These are phyloP conservation scores for Rosa chinensis DNA, from an alignment of 306 rosid species.

Conservation along the genomic window DNA sequence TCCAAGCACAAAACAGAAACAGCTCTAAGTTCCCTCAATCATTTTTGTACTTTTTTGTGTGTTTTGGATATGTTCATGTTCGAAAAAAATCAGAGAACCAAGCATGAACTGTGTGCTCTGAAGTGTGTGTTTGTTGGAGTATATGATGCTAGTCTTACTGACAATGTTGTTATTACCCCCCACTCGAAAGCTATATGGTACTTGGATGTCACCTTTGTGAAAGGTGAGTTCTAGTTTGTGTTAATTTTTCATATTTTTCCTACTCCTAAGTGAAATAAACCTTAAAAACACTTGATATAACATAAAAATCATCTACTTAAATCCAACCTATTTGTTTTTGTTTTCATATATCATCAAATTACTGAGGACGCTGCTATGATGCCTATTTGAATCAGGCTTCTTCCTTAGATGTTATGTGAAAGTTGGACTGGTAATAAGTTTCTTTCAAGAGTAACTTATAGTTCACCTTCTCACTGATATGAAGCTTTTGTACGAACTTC, in stretches of 20 bases:
- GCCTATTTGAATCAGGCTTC: conserved; percentile 83
- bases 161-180: no score
- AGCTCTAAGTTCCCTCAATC: background rate
- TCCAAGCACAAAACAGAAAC: background rate
- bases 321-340: conserved; percentile 9
- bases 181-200: no score
- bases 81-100: background rate
- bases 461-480: no score
- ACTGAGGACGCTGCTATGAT: conserved; percentile 87
- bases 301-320: background rate
- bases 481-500: no score
- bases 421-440: conserved; percentile 75
- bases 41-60: background rate
- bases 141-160: no score
- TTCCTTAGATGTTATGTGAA: conserved; percentile 84
- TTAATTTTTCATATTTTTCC: background rate
- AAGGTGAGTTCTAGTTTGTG: no score
- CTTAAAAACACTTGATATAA: background rate
- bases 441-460: background rate
- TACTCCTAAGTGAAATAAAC: background rate
- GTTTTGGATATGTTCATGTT: background rate
- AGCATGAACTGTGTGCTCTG: no score
- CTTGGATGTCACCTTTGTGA: no score
- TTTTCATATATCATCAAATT: conserved; percentile 46
- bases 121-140: no score